These are phyloP conservation scores for Saturnispora bothae DNA, from an alignment of 805 yeast genomes.

Conservation along the genomic window DNA sequence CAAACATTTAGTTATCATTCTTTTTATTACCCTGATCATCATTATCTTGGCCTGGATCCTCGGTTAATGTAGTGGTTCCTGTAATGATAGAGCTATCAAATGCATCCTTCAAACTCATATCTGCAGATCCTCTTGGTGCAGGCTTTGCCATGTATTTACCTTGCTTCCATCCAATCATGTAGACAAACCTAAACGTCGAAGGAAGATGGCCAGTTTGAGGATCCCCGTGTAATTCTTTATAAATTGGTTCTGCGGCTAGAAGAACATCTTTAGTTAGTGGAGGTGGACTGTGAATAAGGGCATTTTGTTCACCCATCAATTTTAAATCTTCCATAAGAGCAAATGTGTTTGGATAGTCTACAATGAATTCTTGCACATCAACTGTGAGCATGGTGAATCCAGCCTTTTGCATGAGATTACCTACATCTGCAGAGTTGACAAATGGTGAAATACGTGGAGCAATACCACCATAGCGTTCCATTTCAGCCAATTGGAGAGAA, in stretches of 20 bases:
- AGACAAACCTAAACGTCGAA: slow-evolving; percentile 67
- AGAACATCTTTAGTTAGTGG: slow-evolving; percentile 51
- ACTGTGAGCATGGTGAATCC: slow-evolving; percentile 74
- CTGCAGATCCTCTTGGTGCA: slow-evolving; percentile 60
- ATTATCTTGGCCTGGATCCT: slow-evolving; percentile 9
- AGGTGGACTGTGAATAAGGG: slow-evolving; percentile 30
- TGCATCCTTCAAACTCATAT: slow-evolving; percentile 57
- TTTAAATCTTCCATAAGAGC: slow-evolving; percentile 63
- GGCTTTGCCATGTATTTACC: slow-evolving; percentile 63
- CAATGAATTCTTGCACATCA: slow-evolving; percentile 75
- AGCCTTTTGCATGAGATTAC: slow-evolving; percentile 59
- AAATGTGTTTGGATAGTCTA: slow-evolving; percentile 63
- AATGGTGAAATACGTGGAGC: slow-evolving; percentile 76
- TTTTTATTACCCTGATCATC: neutral
- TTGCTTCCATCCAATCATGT: slow-evolving; percentile 86
- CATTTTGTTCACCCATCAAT: slow-evolving; percentile 77
- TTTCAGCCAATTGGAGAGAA: slow-evolving; percentile 69
- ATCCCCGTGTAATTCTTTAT: slow-evolving; percentile 61
- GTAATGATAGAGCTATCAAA: slow-evolving; percentile 20
- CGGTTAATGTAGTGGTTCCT: slow-evolving; percentile 12
- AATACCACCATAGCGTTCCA: slow-evolving; percentile 69
- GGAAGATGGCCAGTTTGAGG: slow-evolving; percentile 45
- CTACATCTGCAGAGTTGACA: slow-evolving; percentile 69
- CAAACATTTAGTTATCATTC: neutral
- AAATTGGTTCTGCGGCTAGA: slow-evolving; percentile 69